A percentile compares a stretch with the other conserved stretches of the same genome.
phyloP scores from a whole-genome alignment of 2,329 filamentous ascomycete species.

The Ophiocordyceps unilateralis region DNA sequence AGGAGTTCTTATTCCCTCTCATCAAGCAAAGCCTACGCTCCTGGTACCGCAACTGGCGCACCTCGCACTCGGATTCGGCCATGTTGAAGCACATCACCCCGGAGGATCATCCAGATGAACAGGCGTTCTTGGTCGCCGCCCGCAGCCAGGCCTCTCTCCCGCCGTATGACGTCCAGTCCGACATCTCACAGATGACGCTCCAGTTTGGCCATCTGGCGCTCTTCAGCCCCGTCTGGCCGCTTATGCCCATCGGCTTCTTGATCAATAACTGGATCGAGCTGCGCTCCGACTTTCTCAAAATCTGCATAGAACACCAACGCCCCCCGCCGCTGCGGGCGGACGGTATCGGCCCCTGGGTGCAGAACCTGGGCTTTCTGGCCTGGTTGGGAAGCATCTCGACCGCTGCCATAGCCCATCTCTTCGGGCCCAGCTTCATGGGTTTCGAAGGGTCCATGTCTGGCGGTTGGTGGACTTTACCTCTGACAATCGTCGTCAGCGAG shows the following conservation, averaged over 20 bases:
- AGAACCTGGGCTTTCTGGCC: conserved; percentile 48
- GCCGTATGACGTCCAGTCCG: conserved; percentile 54
- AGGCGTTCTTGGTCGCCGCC: conserved; percentile 42
- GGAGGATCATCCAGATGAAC: conserved; percentile 45
- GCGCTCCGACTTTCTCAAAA: conserved; percentile 61
- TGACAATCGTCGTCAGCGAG: conserved; percentile 57
- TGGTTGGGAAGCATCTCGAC: conserved; percentile 60
- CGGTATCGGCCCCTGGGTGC: conserved; percentile 58
- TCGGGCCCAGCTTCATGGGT: conserved; percentile 26
- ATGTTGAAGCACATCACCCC: conserved; percentile 23
- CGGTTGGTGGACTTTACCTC: conserved; percentile 46
- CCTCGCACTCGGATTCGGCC: conserved; percentile 18
- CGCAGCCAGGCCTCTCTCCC: conserved; percentile 51
- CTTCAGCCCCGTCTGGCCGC: conserved; percentile 60
- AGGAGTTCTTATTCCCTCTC: conserved; percentile 54
- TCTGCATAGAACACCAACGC: conserved; percentile 55
- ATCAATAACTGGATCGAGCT: conserved; percentile 66
- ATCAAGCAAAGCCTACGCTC: conserved; percentile 40
- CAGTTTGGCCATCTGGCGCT: conserved; percentile 59
- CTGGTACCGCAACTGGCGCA: conserved; percentile 24
- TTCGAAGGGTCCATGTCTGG: conserved; percentile 32
- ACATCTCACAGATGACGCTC: conserved; percentile 56
- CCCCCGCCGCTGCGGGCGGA: conserved; percentile 53
- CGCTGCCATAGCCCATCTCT: conserved; percentile 57
- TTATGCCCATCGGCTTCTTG: conserved; percentile 55